phyloP scores from a whole-genome alignment of 2,329 filamentous ascomycete genomes.

The Seiridium unicorne region DNA sequence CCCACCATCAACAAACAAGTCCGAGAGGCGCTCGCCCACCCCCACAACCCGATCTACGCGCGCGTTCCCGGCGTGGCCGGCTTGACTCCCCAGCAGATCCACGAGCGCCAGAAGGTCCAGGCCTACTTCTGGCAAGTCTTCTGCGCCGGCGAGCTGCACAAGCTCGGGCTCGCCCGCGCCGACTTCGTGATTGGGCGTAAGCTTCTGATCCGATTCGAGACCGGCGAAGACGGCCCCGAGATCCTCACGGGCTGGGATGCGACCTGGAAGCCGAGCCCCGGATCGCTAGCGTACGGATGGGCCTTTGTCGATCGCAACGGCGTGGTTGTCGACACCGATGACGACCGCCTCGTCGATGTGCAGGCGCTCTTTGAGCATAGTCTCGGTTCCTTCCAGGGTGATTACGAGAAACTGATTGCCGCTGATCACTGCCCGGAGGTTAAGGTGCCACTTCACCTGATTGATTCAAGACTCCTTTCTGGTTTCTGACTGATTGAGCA shows the following conservation, averaged over 20 bases:
- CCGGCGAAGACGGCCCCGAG: neutral
- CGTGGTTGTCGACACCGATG: neutral
- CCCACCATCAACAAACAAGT: neutral
- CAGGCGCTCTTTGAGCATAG: neutral
- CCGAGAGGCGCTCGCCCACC: neutral
- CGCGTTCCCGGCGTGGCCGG: neutral
- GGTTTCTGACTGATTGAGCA: too few relatives aligned
- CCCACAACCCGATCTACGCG: neutral
- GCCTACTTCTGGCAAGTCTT: neutral
- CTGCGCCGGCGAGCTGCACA: neutral
- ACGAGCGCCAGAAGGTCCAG: neutral
- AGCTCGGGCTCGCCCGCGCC: neutral
- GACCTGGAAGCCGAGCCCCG: neutral
- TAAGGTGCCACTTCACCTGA: too few relatives aligned
- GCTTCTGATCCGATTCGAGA: neutral
- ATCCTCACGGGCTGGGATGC: neutral
- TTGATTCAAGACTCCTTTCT: too few relatives aligned
- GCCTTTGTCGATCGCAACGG: neutral
- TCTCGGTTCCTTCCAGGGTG: neutral
- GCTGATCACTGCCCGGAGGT: neutral
- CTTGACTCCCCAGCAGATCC: neutral
- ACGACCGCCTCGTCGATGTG: neutral
- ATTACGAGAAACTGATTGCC: neutral
- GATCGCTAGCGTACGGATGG: neutral
- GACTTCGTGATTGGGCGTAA: neutral